A percentile compares a stretch with the other conserved stretches of the same genome.
Evolutionary conservation across 176 grass and related monocot species (phyloP).

Genomic region (Bromus sterilis): DNA sequence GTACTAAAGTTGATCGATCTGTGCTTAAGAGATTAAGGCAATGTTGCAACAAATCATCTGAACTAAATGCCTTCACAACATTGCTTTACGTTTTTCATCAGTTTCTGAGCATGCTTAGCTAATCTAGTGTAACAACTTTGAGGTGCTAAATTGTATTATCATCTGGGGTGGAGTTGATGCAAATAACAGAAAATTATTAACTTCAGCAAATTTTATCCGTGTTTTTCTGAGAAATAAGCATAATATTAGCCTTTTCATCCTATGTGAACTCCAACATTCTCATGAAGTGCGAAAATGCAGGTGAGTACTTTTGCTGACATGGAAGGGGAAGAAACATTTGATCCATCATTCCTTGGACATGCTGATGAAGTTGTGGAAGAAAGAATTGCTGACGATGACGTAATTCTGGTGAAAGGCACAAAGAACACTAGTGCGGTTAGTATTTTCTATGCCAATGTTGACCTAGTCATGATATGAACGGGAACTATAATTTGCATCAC

Average conservation of each 20-base stretch:
- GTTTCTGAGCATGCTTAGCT: not conserved
- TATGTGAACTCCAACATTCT: slow-evolving; percentile 1
- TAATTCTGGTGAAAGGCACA: slow-evolving; percentile 86
- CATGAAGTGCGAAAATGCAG: slow-evolving; percentile 15
- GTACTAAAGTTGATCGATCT: not conserved
- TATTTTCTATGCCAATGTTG: slow-evolving; percentile 13
- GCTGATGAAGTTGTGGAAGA: slow-evolving; percentile 80
- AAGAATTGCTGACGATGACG: slow-evolving; percentile 81
- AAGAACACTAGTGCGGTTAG: slow-evolving; percentile 79
- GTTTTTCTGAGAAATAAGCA: not conserved
- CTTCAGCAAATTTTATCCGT: slow-evolving; percentile 28
- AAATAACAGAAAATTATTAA: slow-evolving; percentile 36
- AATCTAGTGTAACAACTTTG: not conserved
- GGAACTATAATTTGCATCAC: not conserved
- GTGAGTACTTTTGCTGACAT: slow-evolving; percentile 93
- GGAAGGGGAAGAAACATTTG: slow-evolving; percentile 98
- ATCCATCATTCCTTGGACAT: slow-evolving; percentile 72
- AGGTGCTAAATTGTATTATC: not conserved
- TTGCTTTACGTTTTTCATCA: not conserved
- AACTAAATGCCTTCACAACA: no score
- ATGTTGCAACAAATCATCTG: not conserved
- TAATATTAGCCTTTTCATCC: slow-evolving; percentile 30
- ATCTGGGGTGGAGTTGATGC: slow-evolving; percentile 11
- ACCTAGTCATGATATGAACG: not conserved
- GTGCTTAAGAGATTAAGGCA: not conserved